These are phyloP conservation scores for Naganishia onofrii DNA, from an alignment of 768 basidiomycete genomes.

Conservation along the genomic window DNA sequence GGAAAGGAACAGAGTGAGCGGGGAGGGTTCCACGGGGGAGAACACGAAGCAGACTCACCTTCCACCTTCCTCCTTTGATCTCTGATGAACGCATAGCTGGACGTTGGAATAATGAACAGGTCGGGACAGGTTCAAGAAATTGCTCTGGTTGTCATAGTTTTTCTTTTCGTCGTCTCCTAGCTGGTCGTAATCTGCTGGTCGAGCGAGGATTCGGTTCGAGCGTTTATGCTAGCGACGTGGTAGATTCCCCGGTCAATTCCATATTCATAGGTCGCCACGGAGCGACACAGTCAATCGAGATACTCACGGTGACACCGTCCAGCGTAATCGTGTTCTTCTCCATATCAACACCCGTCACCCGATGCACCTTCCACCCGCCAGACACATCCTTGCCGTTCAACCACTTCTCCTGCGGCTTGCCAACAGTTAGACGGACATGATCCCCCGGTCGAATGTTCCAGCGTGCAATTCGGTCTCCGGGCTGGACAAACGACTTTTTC, in stretches of 20 bases:
- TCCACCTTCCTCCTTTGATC: slow-evolving; percentile 14
- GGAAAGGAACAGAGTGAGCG: neutral
- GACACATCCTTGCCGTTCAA: slow-evolving; percentile 37
- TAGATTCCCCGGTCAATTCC: neutral
- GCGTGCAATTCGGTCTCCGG: slow-evolving; percentile 39
- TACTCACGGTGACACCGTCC: slow-evolving; percentile 44
- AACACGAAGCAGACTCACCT: neutral
- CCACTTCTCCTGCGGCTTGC: slow-evolving; percentile 44
- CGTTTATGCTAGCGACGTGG: slow-evolving; percentile 37
- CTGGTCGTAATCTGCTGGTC: slow-evolving; percentile 37
- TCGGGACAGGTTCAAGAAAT: slow-evolving; percentile 34
- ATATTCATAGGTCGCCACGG: too few relatives aligned
- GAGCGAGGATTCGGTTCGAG: slow-evolving; percentile 34
- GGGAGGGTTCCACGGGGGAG: neutral
- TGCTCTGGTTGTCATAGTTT: slow-evolving; percentile 36
- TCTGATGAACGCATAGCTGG: slow-evolving; percentile 42
- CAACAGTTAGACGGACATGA: slow-evolving; percentile 44
- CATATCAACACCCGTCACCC: slow-evolving; percentile 43
- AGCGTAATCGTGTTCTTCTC: slow-evolving; percentile 44
- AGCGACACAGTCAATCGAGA: too few relatives aligned
- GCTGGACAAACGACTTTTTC: slow-evolving; percentile 39
- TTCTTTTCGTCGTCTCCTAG: slow-evolving; percentile 33
- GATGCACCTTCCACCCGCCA: slow-evolving; percentile 46
- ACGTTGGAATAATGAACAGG: slow-evolving; percentile 50
- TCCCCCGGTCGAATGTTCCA: slow-evolving; percentile 50